These are phyloP conservation scores for Marasmius fiardii DNA, from an alignment of 1,284 basidiomycete species.

Conservation along the genomic window DNA sequence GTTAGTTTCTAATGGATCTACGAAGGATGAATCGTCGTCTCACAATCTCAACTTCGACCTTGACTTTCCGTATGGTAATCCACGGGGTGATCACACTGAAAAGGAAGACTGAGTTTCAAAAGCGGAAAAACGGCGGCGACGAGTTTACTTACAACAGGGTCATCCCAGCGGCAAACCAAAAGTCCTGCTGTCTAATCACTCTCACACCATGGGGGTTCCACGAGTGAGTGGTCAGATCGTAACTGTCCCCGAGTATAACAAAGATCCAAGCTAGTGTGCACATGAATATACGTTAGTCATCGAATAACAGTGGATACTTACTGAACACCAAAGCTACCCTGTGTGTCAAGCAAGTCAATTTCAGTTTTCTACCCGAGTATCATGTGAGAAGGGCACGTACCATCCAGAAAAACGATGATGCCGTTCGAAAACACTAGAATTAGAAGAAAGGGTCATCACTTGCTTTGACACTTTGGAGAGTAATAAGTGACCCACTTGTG, in stretches of 20 bases:
- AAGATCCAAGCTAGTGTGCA: conserved; percentile 44
- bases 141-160: conserved; percentile 42
- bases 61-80: conserved; percentile 52
- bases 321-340: background rate
- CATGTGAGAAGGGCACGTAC: conserved; percentile 55
- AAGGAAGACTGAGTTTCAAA: background rate
- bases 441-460: background rate
- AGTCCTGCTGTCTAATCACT: conserved; percentile 64
- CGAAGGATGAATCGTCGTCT: conserved; percentile 13
- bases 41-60: conserved; percentile 56
- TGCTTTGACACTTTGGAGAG: background rate
- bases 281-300: background rate
- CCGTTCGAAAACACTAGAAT: conserved; percentile 70
- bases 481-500: conserved; percentile 60
- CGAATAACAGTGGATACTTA: background rate
- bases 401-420: conserved; percentile 77
- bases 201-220: conserved; percentile 55
- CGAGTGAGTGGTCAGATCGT: conserved; percentile 43
- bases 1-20: background rate
- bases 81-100: conserved; percentile 52
- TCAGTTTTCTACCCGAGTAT: conserved; percentile 40
- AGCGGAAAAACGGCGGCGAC: background rate
- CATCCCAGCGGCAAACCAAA: conserved; percentile 67
- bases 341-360: conserved; percentile 32
- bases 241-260: conserved; percentile 63